Evolutionary conservation across 1,139 yeast genomes (phyloP), one percentile per base, ranked within the genome.

Genomic region (Suhomyces anneliseae): DNA sequence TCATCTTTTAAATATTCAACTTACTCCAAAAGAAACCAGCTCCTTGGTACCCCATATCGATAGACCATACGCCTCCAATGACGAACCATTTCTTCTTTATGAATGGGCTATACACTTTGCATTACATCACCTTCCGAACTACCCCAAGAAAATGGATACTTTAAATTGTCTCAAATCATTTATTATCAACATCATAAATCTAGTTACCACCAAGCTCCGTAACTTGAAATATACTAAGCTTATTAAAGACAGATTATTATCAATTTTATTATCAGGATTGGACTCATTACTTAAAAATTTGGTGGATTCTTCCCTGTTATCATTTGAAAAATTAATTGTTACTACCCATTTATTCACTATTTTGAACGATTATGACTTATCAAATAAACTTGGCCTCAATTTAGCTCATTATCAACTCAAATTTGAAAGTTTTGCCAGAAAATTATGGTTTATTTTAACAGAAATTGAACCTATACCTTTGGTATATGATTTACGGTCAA

Each of bases 311-410:
- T 43, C 54, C 4, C 15, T 33, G 4, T 15, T 29, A 7, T 37
- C 35, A 27, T 34, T 15, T 12, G 34, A 38, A 37, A 43, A 14
- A 40, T 38, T 51, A 12, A 19, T 43, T 8, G 43, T 49, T 3
- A 45, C 59, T 0, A 60, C 66, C 4, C 75, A 74, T 45, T 56
- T 72, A 12, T 70, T 65, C 47, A 60, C 74, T 6, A 64, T 74
- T 5, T 48, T 74, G 24, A 68, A 70, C 50, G 78, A 73, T 51
- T 64, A 61, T 46, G 79, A 71, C 36, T 54, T 74, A 8, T 51
- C 69, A n/a, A 54, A 56, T 12, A 72, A 68, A 49, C 54, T 74
- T 35, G 57, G 63, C 27, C 47, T 70, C 7, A 59, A 62, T 46
- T 49, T 56, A 19, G 52, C 56, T 10, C 52, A 49, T 26, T 58